Evolutionary conservation across 305 asterid species (phyloP).

Genomic region (Salvia sclarea): DNA sequence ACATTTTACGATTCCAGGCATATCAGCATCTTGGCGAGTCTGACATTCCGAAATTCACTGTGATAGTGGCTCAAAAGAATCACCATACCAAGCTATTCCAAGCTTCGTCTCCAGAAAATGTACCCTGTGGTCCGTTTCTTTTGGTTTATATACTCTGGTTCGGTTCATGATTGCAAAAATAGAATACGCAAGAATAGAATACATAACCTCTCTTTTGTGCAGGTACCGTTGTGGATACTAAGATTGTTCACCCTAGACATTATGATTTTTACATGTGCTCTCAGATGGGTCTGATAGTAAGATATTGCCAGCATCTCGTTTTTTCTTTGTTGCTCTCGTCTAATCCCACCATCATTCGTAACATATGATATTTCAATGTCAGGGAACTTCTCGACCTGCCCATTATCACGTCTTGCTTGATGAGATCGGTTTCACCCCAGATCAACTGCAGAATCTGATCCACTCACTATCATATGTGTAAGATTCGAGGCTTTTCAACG

Average conservation of each 20-base stretch:
- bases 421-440: constrained; percentile 92
- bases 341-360: constrained; percentile 1
- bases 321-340: neutral
- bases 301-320: constrained; percentile 30
- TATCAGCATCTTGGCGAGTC: constrained; percentile 78
- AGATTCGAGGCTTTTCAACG: constrained; percentile 33
- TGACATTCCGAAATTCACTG: constrained; percentile 76
- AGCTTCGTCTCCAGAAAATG: constrained; percentile 67
- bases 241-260: constrained; percentile 71
- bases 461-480: constrained; percentile 82
- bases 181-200: constrained; percentile 9
- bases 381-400: constrained; percentile 90
- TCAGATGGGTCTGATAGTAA: constrained; percentile 79
- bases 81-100: constrained; percentile 85
- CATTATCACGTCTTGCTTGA: constrained; percentile 85
- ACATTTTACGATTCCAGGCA: constrained; percentile 53
- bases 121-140: constrained; percentile 69
- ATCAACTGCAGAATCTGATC: constrained; percentile 69
- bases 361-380: constrained; percentile 30
- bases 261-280: constrained; percentile 89
- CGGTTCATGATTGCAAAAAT: constrained; percentile 6
- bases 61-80: constrained; percentile 83
- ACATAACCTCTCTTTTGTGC: constrained; percentile 29
- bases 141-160: constrained; percentile 8
- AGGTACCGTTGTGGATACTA: constrained; percentile 88